Evolutionary conservation across 768 basidiomycete genomes (phyloP).

Genomic region (Kockovaella imperatae): DNA sequence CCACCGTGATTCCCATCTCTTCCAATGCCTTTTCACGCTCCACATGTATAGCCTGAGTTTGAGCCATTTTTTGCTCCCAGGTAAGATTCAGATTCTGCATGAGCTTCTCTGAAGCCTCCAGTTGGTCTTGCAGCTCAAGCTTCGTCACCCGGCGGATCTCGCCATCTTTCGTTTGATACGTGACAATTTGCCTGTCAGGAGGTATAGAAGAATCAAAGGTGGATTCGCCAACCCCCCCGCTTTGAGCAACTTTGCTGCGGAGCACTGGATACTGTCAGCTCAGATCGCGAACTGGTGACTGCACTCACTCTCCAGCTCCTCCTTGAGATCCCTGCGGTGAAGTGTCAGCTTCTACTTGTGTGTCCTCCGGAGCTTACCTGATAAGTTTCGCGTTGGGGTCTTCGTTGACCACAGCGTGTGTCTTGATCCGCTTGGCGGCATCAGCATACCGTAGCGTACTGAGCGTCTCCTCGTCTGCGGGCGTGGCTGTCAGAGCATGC

Average conservation of each 20-base stretch:
- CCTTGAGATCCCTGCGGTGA: constrained; percentile 67
- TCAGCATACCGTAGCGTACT: constrained; percentile 93
- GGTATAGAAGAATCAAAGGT: constrained; percentile 81
- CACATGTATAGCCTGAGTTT: constrained; percentile 90
- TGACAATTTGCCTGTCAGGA: constrained; percentile 89
- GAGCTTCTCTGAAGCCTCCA: constrained; percentile 65
- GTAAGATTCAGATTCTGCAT: constrained; percentile 91
- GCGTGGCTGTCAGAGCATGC: not conserved
- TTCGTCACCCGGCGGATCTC: constrained; percentile 92
- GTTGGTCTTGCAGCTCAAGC: constrained; percentile 93
- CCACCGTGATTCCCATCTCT: constrained; percentile 93
- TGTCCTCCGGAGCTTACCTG: constrained; percentile 50
- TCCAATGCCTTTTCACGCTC: constrained; percentile 96
- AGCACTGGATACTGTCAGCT: constrained; percentile 48
- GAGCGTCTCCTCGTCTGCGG: constrained; percentile 74
- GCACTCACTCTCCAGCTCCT: constrained; percentile 66
- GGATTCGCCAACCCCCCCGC: constrained; percentile 51
- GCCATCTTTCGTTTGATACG: constrained; percentile 86
- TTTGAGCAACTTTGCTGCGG: constrained; percentile 53
- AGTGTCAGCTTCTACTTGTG: no score
- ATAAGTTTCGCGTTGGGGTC: constrained; percentile 99
- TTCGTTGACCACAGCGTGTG: constrained; percentile 97
- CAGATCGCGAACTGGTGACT: not conserved
- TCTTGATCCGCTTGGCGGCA: constrained; percentile 99
- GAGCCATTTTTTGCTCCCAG: constrained; percentile 75